Percentiles rank a stretch among this genome's conserved stretches.
These are phyloP conservation scores for Cystofilobasidium macerans DNA, from an alignment of 768 basidiomycete species.

Conservation along the genomic window DNA sequence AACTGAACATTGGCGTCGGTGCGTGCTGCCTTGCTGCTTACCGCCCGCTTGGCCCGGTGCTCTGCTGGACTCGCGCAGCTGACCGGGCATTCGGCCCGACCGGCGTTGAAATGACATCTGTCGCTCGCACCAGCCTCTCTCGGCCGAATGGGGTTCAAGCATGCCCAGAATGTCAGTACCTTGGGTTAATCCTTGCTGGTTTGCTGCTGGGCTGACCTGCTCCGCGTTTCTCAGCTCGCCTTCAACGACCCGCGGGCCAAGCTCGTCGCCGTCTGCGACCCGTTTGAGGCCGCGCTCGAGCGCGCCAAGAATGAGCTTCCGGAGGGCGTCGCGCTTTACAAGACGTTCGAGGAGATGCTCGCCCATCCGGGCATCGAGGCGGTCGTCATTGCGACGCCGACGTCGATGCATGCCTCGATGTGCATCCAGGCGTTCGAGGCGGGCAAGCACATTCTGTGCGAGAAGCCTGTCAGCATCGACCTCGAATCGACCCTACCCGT, in stretches of 20 bases:
- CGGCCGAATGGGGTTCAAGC: constrained; percentile 8
- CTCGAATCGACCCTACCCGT: constrained; percentile 23
- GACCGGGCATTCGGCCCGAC: not conserved
- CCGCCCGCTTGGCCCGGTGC: too few species aligned
- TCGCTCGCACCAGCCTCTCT: too few species aligned
- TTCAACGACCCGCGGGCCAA: constrained; percentile 14
- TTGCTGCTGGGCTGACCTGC: not conserved
- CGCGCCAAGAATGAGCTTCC: constrained; percentile 16
- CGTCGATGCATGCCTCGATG: constrained; percentile 27
- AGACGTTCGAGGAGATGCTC: constrained; percentile 20
- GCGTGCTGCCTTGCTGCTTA: too few species aligned
- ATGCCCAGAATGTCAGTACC: not conserved
- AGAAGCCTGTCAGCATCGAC: constrained; percentile 30
- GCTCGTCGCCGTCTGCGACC: constrained; percentile 21
- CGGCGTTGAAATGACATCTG: not conserved
- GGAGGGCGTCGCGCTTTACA: not conserved
- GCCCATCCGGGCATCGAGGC: constrained; percentile 22
- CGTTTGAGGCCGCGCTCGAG: not conserved
- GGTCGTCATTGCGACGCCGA: constrained; percentile 28
- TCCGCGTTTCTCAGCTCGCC: not conserved
- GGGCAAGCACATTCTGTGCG: constrained; percentile 29
- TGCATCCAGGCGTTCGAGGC: constrained; percentile 26
- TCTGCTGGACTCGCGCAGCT: too few species aligned
- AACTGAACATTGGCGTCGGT: not conserved
- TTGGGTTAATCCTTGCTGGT: not conserved